A percentile compares a stretch with the other conserved stretches of the same genome.
Conservation (phyloP, 495 filamentous ascomycete genomes). For the Penicillium cataractarum region DNA sequence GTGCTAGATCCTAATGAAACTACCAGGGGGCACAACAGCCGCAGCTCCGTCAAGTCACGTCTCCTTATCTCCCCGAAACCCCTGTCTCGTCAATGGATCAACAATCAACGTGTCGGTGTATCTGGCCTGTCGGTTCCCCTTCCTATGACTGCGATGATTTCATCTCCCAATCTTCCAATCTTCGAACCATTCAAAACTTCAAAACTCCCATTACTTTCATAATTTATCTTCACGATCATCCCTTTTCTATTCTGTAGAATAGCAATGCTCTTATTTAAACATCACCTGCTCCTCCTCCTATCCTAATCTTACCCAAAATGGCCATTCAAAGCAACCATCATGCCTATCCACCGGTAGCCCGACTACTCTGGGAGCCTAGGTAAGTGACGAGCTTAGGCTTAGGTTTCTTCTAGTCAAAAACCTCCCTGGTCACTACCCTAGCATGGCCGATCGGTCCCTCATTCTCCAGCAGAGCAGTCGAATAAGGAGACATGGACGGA, state of each 20-base stretch:
- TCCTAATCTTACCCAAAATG: slow-evolving; percentile 15
- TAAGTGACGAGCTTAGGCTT: slow-evolving; percentile 31
- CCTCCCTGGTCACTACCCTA: neutral
- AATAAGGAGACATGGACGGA: neutral
- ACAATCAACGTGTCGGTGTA: slow-evolving; percentile 2
- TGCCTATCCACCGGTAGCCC: slow-evolving; percentile 31
- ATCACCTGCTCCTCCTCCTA: neutral
- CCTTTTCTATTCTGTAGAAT: neutral
- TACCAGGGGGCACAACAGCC: slow-evolving; percentile 7
- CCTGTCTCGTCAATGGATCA: neutral
- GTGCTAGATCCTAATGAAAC: neutral
- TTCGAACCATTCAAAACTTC: neutral
- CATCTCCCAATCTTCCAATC: neutral
- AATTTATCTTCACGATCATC: neutral
- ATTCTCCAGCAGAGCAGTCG: slow-evolving; percentile 4
- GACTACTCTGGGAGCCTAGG: slow-evolving; percentile 44
- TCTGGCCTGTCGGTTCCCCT: neutral
- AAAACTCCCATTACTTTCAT: neutral
- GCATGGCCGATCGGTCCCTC: slow-evolving; percentile 3
- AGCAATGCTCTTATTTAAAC: neutral
- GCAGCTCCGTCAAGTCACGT: slow-evolving; percentile 6
- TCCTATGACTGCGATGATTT: neutral
- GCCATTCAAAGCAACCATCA: slow-evolving; percentile 11
- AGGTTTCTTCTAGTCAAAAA: neutral
- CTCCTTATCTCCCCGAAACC: slow-evolving; percentile 11